These are phyloP conservation scores for Iberis amara DNA, from an alignment of 441 rosid species.

Conservation along the genomic window DNA sequence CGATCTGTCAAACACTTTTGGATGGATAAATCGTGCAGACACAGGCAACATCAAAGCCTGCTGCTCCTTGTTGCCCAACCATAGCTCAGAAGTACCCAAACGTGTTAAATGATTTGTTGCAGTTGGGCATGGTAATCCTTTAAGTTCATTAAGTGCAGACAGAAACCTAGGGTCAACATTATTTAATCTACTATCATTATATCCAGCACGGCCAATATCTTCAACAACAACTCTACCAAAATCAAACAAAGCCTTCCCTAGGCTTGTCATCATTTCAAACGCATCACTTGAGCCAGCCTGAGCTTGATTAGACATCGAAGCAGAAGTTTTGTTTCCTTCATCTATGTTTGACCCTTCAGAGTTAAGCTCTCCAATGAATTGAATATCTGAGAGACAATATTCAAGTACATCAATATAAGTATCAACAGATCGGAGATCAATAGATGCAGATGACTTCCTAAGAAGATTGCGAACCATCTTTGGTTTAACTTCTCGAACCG, in stretches of 20 bases:
- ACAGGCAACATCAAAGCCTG: conserved; percentile 76
- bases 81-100: conserved; percentile 71
- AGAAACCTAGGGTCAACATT: conserved; percentile 48
- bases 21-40: conserved; percentile 74
- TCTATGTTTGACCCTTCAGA: conserved; percentile 34
- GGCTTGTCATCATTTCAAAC: conserved; percentile 90
- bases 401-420: conserved; percentile 88
- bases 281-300: conserved; percentile 87
- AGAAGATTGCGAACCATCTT: conserved; percentile 96
- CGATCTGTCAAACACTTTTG: conserved; percentile 73
- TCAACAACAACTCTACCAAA: conserved; percentile 94
- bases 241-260: conserved; percentile 93
- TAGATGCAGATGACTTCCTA: conserved; percentile 54
- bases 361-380: conserved; percentile 44
- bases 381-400: conserved; percentile 89
- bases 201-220: conserved; percentile 86
- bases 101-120: conserved; percentile 68
- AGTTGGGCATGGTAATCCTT: conserved; percentile 89
- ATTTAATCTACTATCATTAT: conserved; percentile 35
- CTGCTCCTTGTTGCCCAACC: conserved; percentile 89
- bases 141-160: conserved; percentile 57
- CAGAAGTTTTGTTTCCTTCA: conserved; percentile 40
- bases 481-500: conserved; percentile 82
- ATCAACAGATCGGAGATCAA: conserved; percentile 78
- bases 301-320: conserved; percentile 42